Evolutionary conservation across 257 asterid species (phyloP).

Genomic region (Plectranthus barbatus): DNA sequence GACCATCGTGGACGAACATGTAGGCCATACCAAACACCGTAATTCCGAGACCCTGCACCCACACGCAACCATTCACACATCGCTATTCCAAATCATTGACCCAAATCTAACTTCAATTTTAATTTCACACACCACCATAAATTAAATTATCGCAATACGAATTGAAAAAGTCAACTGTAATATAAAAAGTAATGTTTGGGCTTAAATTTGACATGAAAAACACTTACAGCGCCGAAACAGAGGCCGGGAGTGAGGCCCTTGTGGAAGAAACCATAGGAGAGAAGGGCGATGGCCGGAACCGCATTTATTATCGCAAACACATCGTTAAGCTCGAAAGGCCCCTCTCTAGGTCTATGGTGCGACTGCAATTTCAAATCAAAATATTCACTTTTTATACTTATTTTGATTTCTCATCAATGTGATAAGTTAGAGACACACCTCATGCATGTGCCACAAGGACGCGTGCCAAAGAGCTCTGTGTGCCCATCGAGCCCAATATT

Average conservation of each 20-base stretch:
- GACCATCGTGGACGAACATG: conserved; percentile 99
- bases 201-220: no score
- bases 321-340: conserved; percentile 87
- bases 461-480: conserved; percentile 96
- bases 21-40: conserved; percentile 96
- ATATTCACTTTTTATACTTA: no score
- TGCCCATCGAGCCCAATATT: conserved; percentile 98
- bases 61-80: no score
- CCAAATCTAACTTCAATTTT: no score
- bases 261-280: conserved; percentile 73
- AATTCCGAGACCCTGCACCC: conserved; percentile 78
- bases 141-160: no score
- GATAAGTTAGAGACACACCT: conserved; percentile 42
- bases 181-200: background rate
- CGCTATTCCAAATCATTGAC: no score
- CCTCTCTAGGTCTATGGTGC: conserved; percentile 92
- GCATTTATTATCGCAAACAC: conserved; percentile 87
- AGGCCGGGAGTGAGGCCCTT: conserved; percentile 89
- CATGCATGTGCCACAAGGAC: conserved; percentile 98
- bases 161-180: background rate
- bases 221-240: conserved; percentile 90
- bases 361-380: conserved; percentile 41
- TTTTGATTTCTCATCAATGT: no score
- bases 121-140: background rate
- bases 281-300: conserved; percentile 84